Percentiles rank a stretch among this genome's conserved stretches.
phyloP scores from a whole-genome alignment of 192 early-diverging fungal genomes.

The Chytriomyces sp. region DNA sequence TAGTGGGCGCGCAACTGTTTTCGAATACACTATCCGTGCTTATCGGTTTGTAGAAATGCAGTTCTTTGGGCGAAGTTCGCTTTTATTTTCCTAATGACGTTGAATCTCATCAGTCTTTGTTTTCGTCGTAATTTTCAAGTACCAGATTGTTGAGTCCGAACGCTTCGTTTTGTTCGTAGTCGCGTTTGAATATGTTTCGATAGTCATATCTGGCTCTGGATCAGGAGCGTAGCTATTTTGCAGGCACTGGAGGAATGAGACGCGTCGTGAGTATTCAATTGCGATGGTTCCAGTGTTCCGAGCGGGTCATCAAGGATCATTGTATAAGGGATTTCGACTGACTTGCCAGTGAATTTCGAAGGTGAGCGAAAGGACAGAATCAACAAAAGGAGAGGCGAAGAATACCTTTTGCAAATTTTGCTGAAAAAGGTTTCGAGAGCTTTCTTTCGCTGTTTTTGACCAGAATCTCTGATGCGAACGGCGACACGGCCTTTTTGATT shows the following conservation, averaged over 20 bases:
- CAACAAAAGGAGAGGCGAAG: no score
- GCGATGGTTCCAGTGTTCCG: no score
- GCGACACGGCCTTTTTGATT: constrained; percentile 64
- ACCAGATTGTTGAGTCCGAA: constrained; percentile 90
- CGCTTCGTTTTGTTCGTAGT: constrained; percentile 85
- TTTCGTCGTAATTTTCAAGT: constrained; percentile 68
- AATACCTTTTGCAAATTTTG: no score
- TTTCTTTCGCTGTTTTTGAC: constrained; percentile 51
- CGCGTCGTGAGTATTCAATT: no score
- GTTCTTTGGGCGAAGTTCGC: no score
- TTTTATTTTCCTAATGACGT: no score
- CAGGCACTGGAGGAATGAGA: constrained; percentile 51
- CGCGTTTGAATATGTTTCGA: constrained; percentile 78
- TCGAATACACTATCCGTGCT: no score
- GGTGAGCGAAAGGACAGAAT: constrained; percentile 63
- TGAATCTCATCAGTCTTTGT: no score
- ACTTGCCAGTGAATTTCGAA: no score
- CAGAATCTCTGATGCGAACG: constrained; percentile 75
- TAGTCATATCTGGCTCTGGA: constrained; percentile 88
- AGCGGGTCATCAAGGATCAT: constrained; percentile 91
- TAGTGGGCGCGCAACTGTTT: no score
- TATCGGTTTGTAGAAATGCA: no score
- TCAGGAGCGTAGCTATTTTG: constrained; percentile 93
- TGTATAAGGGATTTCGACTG: constrained; percentile 56
- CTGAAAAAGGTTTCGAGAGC: constrained; percentile 73